These are phyloP conservation scores for Torrubiellomyces zombiae DNA, from an alignment of 2,329 filamentous ascomycete species.

Conservation along the genomic window DNA sequence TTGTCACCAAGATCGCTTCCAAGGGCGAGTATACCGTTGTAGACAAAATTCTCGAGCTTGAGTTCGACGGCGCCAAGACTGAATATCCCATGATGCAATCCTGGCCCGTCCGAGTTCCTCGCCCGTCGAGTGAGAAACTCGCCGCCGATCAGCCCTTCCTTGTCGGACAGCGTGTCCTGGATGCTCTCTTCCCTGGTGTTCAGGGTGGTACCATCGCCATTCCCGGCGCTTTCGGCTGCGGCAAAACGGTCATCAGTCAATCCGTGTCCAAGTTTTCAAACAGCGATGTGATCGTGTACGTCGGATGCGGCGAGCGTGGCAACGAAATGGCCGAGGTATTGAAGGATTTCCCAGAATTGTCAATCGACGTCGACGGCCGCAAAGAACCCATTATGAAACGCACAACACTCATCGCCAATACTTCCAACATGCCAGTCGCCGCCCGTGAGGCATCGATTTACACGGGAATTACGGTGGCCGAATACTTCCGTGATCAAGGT, in stretches of 20 bases:
- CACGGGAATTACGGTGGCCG: constrained; percentile 83
- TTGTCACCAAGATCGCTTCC: constrained; percentile 75
- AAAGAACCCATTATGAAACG: constrained; percentile 99
- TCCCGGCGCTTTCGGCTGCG: constrained; percentile 93
- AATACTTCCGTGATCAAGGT: constrained; percentile 95
- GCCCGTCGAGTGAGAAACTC: constrained; percentile 82
- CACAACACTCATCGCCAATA: constrained; percentile 95
- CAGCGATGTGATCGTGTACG: constrained; percentile 96
- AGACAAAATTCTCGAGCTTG: constrained; percentile 85
- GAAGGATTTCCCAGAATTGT: constrained; percentile 98
- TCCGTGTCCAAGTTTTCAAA: constrained; percentile 99
- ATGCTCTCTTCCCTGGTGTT: constrained; percentile 89
- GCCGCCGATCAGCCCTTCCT: constrained; percentile 81
- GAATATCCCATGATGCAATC: constrained; percentile 97
- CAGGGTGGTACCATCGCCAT: constrained; percentile 97
- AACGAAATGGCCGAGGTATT: constrained; percentile 99
- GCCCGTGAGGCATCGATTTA: constrained; percentile 98
- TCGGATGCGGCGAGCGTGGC: constrained; percentile 79
- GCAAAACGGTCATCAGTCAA: constrained; percentile 98
- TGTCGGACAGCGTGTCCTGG: constrained; percentile 90
- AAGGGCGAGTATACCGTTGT: constrained; percentile 90
- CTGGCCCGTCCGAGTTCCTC: constrained; percentile 93
- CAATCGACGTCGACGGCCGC: constrained; percentile 84
- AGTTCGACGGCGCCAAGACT: constrained; percentile 92
- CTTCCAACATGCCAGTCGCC: constrained; percentile 98